Evolutionary conservation across 2,329 filamentous ascomycete species (phyloP), one percentile per base, ranked within the genome.

Genomic region (Microdochium bolleyi): DNA sequence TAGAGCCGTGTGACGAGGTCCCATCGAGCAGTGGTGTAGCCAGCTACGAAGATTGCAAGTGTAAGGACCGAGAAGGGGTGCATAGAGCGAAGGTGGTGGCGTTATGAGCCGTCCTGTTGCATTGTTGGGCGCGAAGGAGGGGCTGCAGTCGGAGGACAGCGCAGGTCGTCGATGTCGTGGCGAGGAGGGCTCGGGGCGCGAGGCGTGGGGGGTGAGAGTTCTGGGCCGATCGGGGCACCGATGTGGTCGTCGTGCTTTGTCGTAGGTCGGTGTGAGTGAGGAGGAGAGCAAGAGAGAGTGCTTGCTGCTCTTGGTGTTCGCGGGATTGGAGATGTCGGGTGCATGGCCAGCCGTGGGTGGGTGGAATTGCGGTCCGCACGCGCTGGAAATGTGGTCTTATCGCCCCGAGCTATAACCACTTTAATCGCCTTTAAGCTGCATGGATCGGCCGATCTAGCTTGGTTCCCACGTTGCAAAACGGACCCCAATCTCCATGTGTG

Each of bases 11-110:
- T 96, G 61, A 96, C 91, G 58, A 99, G 85, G 74, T 97, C 94
- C 92, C 94, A 99, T 79, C 94, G 88, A 68, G 94, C 94, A 74
- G 94, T 99, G 71, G 92, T 97, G 80, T 99, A 99, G 73, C 94
- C 94, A 76, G 94, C 92, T 80, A 97, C 88, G 78, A 99, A 99
- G 77, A 99, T 96, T 75, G 88, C 91, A 75, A 96, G 85, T 66
- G 92, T 95, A 72, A 96, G 83, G 71, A 92, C 78, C 58, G 92
- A 97, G 78, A 97, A 96, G 67, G 92, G 90, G 90, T 96, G 92
- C 92, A 97, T 97, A 80, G 82, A 73, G 67, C 73, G 71, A 11
- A 16, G 19, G n/a, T 46, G 16, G 41, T 46, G 41, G 41, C 41
- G 41, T 46, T 24, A 46, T 3, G 41, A 46, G 41, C 41, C 41